These are phyloP conservation scores for Podaxis sp. DNA, from an alignment of 768 basidiomycete genomes.

Conservation along the genomic window DNA sequence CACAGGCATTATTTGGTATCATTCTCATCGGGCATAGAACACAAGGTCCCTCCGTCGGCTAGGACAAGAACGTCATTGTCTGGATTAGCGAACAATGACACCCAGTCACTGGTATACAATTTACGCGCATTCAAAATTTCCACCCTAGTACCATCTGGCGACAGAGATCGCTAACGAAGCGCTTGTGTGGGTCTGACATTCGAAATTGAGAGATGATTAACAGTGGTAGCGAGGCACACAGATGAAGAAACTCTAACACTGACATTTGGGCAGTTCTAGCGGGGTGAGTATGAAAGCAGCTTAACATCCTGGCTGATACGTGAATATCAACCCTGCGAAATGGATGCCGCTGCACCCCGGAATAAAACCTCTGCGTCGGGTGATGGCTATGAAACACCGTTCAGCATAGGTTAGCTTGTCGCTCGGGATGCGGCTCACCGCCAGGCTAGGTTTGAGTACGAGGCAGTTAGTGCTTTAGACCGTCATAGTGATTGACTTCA, in stretches of 20 bases:
- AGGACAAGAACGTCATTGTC: neutral
- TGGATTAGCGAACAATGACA: neutral
- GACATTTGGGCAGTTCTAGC: neutral
- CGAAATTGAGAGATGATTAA: neutral
- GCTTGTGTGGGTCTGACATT: neutral
- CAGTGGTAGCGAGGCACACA: neutral
- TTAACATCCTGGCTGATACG: no score
- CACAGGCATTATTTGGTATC: neutral
- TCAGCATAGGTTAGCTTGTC: no score
- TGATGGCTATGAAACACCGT: no score
- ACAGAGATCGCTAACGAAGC: neutral
- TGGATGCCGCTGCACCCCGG: no score
- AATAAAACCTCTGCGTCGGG: no score
- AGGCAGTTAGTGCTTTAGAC: no score
- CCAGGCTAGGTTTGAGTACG: no score
- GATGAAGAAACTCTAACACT: neutral
- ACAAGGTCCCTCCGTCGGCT: neutral
- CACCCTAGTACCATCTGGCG: no score
- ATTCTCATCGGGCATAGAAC: neutral
- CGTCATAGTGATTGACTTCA: neutral
- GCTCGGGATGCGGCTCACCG: no score
- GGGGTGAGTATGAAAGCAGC: neutral
- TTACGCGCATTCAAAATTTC: neutral
- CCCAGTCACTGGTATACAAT: neutral
- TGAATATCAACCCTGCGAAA: no score